Evolutionary conservation across 768 basidiomycete species (phyloP), one percentile per base, ranked within the genome.

Genomic region (Holtermanniella nyarrowii): DNA sequence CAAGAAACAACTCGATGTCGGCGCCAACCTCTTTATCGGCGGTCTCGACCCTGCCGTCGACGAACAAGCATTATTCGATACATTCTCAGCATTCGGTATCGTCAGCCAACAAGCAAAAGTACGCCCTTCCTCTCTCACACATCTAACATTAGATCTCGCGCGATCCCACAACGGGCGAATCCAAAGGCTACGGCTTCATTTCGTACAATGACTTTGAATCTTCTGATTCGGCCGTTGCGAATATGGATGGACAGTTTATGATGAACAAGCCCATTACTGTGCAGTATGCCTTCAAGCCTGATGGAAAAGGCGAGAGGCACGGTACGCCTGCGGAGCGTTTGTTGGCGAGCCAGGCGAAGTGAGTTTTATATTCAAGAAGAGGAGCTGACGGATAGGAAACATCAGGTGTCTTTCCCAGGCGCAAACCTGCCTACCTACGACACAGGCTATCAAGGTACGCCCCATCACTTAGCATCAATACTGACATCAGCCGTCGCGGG

Each of bases 201-300:
- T 85, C 90, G 14, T 99, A 89, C 73, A 90, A 90, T 49, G 90
- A 96, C 66, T 99, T 99, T 70, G 93, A 97, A 67, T 81, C 91
- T 5, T 88, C 95, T 31, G 95, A 99, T 70, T 87, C 87, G 3
- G 93, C 95, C 16, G 79, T 93, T 51, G 95, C 96, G 71, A 81
- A 88, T 10, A 96, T 97, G 93, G 91, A 96, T 61, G 82, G 83
- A 37, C 91, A 97, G 66, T 96, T 88, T 80, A 78, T 97, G 44
- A 91, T 91, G 85, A 96, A 97, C 77, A 96, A 96, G 74, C 85
- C 90, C 49, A 88, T 99, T 66, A 82, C 85, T 16, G 90, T 95
- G 11, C 90, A 96, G 69, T 99, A 95, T 70, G 93, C 95, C 1
- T 96, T 97, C 79, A 97, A 99, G 75, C 97, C 97, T 75, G 95